phyloP scores from a whole-genome alignment of 1,284 basidiomycete genomes.

The Phylloboletellus chloephorus region DNA sequence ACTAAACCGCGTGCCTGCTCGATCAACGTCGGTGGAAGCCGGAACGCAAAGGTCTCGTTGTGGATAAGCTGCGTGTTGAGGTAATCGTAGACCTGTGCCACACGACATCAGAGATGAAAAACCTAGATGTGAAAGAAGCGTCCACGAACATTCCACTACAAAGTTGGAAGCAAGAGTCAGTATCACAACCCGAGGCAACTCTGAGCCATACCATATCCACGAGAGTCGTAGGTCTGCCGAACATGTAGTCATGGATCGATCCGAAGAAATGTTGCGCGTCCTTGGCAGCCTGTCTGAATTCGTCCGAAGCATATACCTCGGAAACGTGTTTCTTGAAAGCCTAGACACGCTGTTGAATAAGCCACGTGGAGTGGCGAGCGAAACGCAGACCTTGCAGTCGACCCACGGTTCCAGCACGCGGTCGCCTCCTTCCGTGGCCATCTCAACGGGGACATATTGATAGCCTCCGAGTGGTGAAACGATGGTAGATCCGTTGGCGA shows the following conservation, averaged over 20 bases:
- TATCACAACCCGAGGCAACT: neutral
- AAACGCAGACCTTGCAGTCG: conserved; percentile 60
- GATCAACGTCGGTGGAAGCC: conserved; percentile 60
- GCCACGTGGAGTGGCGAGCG: conserved; percentile 14
- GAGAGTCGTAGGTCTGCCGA: conserved; percentile 57
- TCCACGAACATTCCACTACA: conserved; percentile 57
- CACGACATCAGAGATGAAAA: conserved; percentile 15
- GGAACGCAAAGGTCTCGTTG: conserved; percentile 71
- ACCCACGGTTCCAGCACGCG: conserved; percentile 82
- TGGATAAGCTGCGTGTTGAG: conserved; percentile 72
- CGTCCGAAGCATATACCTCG: conserved; percentile 50
- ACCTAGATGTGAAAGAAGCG: neutral
- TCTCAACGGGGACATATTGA: conserved; percentile 79
- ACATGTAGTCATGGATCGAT: conserved; percentile 59
- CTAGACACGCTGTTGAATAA: conserved; percentile 30
- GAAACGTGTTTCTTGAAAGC: conserved; percentile 62
- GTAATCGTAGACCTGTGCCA: conserved; percentile 63
- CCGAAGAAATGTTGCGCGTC: conserved; percentile 61
- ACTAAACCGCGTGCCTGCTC: conserved; percentile 67
- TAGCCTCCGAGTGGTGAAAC: conserved; percentile 76
- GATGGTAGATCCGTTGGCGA: conserved; percentile 76
- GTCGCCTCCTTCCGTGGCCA: conserved; percentile 74
- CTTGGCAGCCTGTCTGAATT: conserved; percentile 56
- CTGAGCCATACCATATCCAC: conserved; percentile 55
- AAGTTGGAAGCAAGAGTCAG: conserved; percentile 6